Evolutionary conservation across 805 yeast genomes (phyloP), one percentile per base, ranked within the genome.

Genomic region (Teunomyces atbi): DNA sequence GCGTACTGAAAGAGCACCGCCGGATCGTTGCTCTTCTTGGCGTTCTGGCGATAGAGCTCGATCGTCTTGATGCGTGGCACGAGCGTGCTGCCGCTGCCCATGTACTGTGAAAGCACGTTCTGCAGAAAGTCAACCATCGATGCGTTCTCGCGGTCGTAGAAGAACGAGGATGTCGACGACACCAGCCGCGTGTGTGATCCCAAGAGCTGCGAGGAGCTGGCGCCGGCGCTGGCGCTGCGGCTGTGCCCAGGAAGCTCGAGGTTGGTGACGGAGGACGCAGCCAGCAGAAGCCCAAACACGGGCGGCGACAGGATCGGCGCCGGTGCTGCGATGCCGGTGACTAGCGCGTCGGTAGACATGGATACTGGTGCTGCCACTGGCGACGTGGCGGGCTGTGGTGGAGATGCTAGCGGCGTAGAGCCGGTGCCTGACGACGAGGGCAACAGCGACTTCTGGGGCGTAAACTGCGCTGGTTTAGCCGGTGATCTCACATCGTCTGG

Each of bases 1-100:
- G 97, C 97, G 61, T 88, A 90, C 59, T 89, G 89, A 64, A 89
- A 89, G 55, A 90, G 77, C n/a, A 89, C 84, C 15, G 79, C 81
- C 0, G 96, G 96, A 59, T 92, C 96, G 58, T 83, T 84, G 16
- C 89, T 80, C 57, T 84, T 87, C 56, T 84, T 84, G 4, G 95
- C 96, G 60, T 89, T 91, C 53, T 84, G 78, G 45, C 94, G 77
- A 69, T 92, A 91, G 73, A 89, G 75, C 54, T 91, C 96, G 47
- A 92, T 79, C 4, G 97, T 90, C 60, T 86, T 82, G 66, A 85
- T 77, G 52, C 94, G 77, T 15, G 96, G 91, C 57, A 86, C 66
- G 51, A 91, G 66, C 10, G 79, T 67, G 13, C 65, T 60, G 16
- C 76, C 66, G 28, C 66, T 49, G n/a, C 85, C 84, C 45, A 82